Evolutionary conservation across 2,329 filamentous ascomycete genomes (phyloP).

Genomic region (Trichoderma arundinaceum): DNA sequence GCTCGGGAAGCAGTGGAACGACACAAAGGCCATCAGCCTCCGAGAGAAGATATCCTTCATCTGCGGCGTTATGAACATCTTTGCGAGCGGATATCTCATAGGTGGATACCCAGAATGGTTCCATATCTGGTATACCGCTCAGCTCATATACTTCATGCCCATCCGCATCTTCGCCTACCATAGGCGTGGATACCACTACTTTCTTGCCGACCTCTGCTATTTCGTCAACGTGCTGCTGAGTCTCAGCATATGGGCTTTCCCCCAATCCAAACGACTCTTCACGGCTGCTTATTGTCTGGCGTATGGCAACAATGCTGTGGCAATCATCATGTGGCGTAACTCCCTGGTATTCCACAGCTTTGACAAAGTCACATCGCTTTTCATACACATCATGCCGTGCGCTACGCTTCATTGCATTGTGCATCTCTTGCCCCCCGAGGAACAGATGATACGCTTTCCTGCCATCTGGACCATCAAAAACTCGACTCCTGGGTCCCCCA

Average conservation of each 20-base stretch:
- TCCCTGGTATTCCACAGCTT: conserved; percentile 98
- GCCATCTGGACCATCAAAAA: conserved; percentile 82
- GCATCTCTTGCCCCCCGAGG: conserved; percentile 72
- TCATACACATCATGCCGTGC: conserved; percentile 99
- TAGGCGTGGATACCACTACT: conserved; percentile 92
- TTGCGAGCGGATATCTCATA: conserved; percentile 92
- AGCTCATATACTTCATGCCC: conserved; percentile 95
- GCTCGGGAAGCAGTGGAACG: conserved; percentile 83
- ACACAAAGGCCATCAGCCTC: conserved; percentile 83
- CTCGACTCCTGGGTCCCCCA: conserved; percentile 70
- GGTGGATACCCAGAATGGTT: conserved; percentile 85
- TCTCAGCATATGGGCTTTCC: conserved; percentile 88
- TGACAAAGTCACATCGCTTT: conserved; percentile 97
- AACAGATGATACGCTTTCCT: conserved; percentile 75
- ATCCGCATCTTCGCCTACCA: conserved; percentile 92
- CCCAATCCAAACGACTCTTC: conserved; percentile 86
- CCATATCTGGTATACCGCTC: conserved; percentile 88
- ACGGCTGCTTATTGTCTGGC: conserved; percentile 91
- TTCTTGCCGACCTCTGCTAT: conserved; percentile 95
- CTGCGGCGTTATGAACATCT: conserved; percentile 94
- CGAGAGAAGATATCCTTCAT: conserved; percentile 97
- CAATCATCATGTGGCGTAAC: conserved; percentile 99
- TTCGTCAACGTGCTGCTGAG: conserved; percentile 91
- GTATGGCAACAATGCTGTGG: conserved; percentile 95
- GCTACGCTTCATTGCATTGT: conserved; percentile 91